Evolutionary conservation across 352 stramenopile genomes (phyloP), one percentile per base, ranked within the genome.

Genomic region (Globisporangium cylindrosporum): DNA sequence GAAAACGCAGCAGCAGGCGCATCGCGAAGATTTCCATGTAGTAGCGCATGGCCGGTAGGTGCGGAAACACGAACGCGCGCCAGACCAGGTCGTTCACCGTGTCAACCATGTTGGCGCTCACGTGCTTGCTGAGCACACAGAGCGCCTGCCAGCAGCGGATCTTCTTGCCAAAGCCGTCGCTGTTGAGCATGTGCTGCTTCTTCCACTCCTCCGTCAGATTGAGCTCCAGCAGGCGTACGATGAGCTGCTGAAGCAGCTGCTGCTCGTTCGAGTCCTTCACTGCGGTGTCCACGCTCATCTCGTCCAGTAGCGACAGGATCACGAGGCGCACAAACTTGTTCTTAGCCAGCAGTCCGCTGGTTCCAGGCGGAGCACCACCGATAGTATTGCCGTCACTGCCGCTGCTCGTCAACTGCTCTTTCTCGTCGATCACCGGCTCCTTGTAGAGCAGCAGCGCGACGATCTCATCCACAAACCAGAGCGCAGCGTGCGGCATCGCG

Each of bases 101-200:
- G 15, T 64, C 62, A 6, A 84, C 43, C 12, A 75, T 71, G 24
- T 70, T 64, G 8, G 62, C 72, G 1, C 53, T 67, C 27, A 89
- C 73, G 59, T 90, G 79, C 36, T 76, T 73, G 59, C 76, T 86
- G 18, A 95, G 69, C 27, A 95, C 79, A 38, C 84, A 93, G 15
- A 95, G 66, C 32, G 84, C 80, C 74, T 95, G 88, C 88, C 86
- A 94, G 34, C 81, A 87, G 22, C 88, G 84, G 27, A 95, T 55
- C 29, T 93, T 85, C 59, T 81, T 76, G 8, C 88, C 88, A 72
- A 94, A 95, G 20, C 80, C 83, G 51, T 93, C 82, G 61, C 84
- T 93, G 74, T 94, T 90, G 43, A 94, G 71, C 88, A 95, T 95
- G 64, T 93, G 84, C 64, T 89, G 85, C 74, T 87, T 91, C n/a